phyloP scores from a whole-genome alignment of 441 rosid genomes.

The Corymbia calophylla region DNA sequence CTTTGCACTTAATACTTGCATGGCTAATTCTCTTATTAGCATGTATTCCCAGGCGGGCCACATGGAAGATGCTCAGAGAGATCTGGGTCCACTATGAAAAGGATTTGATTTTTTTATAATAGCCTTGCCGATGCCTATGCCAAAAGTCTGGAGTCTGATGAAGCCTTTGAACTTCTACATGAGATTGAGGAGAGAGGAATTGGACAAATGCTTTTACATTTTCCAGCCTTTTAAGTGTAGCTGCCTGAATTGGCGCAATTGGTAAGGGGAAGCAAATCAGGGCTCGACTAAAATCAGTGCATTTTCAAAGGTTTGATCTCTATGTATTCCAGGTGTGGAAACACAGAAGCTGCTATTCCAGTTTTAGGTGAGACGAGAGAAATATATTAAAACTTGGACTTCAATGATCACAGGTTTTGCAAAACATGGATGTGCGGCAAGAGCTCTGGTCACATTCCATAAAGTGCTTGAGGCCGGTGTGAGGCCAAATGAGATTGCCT shows the following conservation, averaged over 20 bases:
- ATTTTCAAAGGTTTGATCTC: conserved; percentile 54
- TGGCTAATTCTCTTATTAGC: neutral
- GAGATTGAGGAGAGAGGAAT: conserved; percentile 33
- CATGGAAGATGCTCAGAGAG: neutral
- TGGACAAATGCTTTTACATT: conserved; percentile 45
- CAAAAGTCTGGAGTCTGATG: conserved; percentile 11
- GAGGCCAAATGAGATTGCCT: conserved; percentile 47
- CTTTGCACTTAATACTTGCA: neutral
- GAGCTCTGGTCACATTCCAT: too few species aligned
- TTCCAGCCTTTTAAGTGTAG: conserved; percentile 55
- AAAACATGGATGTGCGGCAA: conserved; percentile 38
- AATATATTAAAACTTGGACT: conserved; percentile 58
- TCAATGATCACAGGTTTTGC: conserved; percentile 62
- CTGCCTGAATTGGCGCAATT: conserved; percentile 45
- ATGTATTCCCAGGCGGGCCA: neutral
- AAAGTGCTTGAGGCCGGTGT: conserved; percentile 21
- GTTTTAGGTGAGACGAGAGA: conserved; percentile 33
- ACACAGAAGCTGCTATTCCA: conserved; percentile 39
- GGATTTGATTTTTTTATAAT: neutral
- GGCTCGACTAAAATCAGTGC: conserved; percentile 25
- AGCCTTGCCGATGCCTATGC: neutral
- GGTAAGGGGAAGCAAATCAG: conserved; percentile 56
- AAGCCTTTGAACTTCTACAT: conserved; percentile 30
- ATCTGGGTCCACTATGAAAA: neutral
- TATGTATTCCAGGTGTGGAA: conserved; percentile 61